phyloP scores from a whole-genome alignment of 2,329 filamentous ascomycete species.

The Aspergillus brasiliensis region DNA sequence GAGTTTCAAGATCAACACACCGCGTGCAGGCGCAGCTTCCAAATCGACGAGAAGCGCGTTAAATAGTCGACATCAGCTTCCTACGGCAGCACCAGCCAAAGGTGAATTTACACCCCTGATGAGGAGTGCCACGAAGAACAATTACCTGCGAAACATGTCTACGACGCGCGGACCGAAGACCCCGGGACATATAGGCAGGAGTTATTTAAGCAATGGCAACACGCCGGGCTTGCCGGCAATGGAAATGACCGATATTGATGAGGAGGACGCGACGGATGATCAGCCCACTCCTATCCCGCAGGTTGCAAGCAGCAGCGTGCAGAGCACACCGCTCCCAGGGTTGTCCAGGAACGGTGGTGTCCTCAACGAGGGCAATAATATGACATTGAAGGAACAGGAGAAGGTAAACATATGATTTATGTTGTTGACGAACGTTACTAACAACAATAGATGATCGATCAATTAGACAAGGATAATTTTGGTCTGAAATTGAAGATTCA shows the following conservation, averaged over 20 bases:
- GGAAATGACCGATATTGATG: slow-evolving; percentile 70
- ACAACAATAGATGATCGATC: slow-evolving; percentile 69
- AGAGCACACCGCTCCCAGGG: slow-evolving; percentile 78
- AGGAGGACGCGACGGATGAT: slow-evolving; percentile 63
- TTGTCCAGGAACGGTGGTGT: slow-evolving; percentile 69
- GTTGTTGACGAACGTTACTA: slow-evolving; percentile 7
- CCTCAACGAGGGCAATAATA: slow-evolving; percentile 76
- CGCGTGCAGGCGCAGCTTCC: slow-evolving; percentile 65
- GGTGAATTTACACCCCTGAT: slow-evolving; percentile 93
- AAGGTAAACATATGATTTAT: slow-evolving; percentile 58
- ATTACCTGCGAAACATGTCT: slow-evolving; percentile 61
- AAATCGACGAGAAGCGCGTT: slow-evolving; percentile 54
- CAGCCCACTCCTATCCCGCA: slow-evolving; percentile 76
- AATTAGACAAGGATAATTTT: slow-evolving; percentile 98
- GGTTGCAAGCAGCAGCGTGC: slow-evolving; percentile 74
- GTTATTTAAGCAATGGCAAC: slow-evolving; percentile 67
- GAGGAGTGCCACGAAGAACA: slow-evolving; percentile 73
- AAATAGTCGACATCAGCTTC: slow-evolving; percentile 70
- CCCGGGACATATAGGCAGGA: slow-evolving; percentile 65
- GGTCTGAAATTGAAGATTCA: slow-evolving; percentile 95
- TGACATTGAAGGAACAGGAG: slow-evolving; percentile 92
- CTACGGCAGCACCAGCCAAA: slow-evolving; percentile 55
- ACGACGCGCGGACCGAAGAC: slow-evolving; percentile 66
- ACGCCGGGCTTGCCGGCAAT: slow-evolving; percentile 73
- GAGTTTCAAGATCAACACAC: slow-evolving; percentile 68